These are phyloP conservation scores for Dactylellina drechsleri DNA, from an alignment of 2,329 filamentous ascomycete species.

Conservation along the genomic window DNA sequence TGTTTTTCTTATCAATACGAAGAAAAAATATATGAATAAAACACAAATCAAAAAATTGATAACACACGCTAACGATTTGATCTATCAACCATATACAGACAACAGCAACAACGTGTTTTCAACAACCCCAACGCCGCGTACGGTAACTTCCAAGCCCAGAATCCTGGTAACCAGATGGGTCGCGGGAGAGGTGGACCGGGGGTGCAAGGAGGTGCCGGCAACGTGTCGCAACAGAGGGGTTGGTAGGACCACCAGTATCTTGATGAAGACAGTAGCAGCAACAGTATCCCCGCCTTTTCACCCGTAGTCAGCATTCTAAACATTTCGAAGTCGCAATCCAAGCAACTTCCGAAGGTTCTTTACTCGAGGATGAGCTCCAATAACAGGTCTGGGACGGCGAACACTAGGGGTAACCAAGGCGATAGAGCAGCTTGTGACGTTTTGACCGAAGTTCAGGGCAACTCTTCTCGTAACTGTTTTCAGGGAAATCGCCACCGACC, in stretches of 20 bases:
- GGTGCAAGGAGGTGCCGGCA: slow-evolving; percentile 45
- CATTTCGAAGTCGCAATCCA: slow-evolving; percentile 6
- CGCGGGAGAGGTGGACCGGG: slow-evolving; percentile 49
- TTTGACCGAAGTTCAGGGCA: slow-evolving; percentile 28
- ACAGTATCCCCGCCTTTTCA: slow-evolving; percentile 22
- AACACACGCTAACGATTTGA: slow-evolving; percentile 22
- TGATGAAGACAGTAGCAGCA: slow-evolving; percentile 41
- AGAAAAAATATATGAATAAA: slow-evolving; percentile 4
- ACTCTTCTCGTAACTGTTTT: slow-evolving; percentile 9
- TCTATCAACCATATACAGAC: slow-evolving; percentile 39
- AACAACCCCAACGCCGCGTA: slow-evolving; percentile 44
- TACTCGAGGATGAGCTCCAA: slow-evolving; percentile 7
- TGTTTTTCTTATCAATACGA: slow-evolving; percentile 18
- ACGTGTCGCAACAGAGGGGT: slow-evolving; percentile 53
- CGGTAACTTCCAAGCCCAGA: slow-evolving; percentile 50
- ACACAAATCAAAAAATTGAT: too few relatives aligned
- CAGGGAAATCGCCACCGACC: slow-evolving; percentile 14
- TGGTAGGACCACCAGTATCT: slow-evolving; percentile 52
- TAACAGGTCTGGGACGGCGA: slow-evolving; percentile 1
- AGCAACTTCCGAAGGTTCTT: slow-evolving; percentile 10
- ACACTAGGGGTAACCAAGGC: slow-evolving; percentile 5
- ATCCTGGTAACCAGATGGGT: slow-evolving; percentile 47
- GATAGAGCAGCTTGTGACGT: slow-evolving; percentile 17
- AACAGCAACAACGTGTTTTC: slow-evolving; percentile 38
- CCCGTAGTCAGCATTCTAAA: slow-evolving; percentile 27